A percentile compares a stretch with the other conserved stretches of the same genome.
Conservation (phyloP, 2,329 filamentous ascomycete genomes). For the Fusarium secorum region DNA sequence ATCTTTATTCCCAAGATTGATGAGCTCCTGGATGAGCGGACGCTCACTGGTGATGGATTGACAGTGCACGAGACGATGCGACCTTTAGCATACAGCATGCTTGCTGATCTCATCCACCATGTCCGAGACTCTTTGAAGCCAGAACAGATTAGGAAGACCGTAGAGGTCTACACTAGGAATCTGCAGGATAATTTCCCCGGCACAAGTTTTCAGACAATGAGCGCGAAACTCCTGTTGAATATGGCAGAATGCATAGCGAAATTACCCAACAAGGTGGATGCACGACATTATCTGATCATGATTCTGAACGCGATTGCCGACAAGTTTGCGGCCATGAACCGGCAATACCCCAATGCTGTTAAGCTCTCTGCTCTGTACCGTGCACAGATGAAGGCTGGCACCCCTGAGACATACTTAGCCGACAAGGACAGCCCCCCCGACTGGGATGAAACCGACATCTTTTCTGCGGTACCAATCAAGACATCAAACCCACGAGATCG, state of each 20-base stretch:
- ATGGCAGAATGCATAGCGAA: constrained; percentile 99
- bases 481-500: constrained; percentile 90
- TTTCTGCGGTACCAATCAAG: constrained; percentile 94
- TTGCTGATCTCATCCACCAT: constrained; percentile 97
- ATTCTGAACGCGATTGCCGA: constrained; percentile 98
- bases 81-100: constrained; percentile 96
- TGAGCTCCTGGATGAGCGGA: constrained; percentile 91
- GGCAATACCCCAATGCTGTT: constrained; percentile 92
- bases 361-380: constrained; percentile 85
- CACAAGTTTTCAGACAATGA: constrained; percentile 99
- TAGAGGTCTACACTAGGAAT: constrained; percentile 97
- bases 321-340: constrained; percentile 98
- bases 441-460: constrained; percentile 99
- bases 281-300: constrained; percentile 94
- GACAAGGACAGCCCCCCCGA: constrained; percentile 83
- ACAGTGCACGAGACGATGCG: constrained; percentile 98
- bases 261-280: constrained; percentile 90
- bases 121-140: constrained; percentile 87
- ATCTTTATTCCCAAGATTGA: constrained; percentile 96
- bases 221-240: constrained; percentile 93
- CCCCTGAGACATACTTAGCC: constrained; percentile 81
- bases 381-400: constrained; percentile 69
- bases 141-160: constrained; percentile 92
- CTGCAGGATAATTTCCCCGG: constrained; percentile 95
- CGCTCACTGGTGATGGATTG: constrained; percentile 91